These are phyloP conservation scores for Phaeosphaeria sp. DNA, from an alignment of 2,329 filamentous ascomycete genomes.

Conservation along the genomic window DNA sequence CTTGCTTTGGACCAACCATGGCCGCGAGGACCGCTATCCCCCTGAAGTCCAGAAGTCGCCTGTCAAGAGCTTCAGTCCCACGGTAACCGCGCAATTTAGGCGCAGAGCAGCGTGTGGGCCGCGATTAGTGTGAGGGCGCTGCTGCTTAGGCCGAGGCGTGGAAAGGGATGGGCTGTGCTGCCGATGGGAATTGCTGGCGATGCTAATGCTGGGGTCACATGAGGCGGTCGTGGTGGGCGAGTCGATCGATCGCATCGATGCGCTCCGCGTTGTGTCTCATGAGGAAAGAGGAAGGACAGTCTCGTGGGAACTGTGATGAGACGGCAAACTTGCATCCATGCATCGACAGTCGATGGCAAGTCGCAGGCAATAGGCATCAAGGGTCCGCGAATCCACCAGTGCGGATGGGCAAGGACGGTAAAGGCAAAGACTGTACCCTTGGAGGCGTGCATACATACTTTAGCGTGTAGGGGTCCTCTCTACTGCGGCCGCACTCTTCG, in stretches of 20 bases:
- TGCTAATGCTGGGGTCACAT: constrained; percentile 3
- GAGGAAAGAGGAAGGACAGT: neutral
- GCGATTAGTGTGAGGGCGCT: constrained; percentile 7
- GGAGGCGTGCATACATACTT: constrained; percentile 5
- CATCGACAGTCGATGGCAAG: neutral
- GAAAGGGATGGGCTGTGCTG: constrained; percentile 13
- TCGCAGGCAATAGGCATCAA: neutral
- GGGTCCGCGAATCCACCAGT: neutral
- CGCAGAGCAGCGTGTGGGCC: constrained; percentile 22
- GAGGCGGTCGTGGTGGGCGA: neutral
- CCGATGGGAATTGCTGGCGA: constrained; percentile 2
- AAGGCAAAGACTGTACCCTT: constrained; percentile 3
- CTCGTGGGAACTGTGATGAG: neutral
- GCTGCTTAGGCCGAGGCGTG: constrained; percentile 13
- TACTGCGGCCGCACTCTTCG: constrained; percentile 5
- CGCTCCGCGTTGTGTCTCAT: neutral
- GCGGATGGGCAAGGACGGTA: neutral
- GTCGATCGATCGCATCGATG: neutral
- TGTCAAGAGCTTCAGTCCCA: constrained; percentile 73
- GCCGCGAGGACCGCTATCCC: constrained; percentile 18
- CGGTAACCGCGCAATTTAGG: constrained; percentile 48
- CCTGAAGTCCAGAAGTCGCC: constrained; percentile 6
- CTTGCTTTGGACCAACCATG: constrained; percentile 13
- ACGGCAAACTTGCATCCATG: neutral
- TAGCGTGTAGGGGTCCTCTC: constrained; percentile 7